Evolutionary conservation across 169 alveolate species (phyloP).

Genomic region (Blepharisma undulans): DNA sequence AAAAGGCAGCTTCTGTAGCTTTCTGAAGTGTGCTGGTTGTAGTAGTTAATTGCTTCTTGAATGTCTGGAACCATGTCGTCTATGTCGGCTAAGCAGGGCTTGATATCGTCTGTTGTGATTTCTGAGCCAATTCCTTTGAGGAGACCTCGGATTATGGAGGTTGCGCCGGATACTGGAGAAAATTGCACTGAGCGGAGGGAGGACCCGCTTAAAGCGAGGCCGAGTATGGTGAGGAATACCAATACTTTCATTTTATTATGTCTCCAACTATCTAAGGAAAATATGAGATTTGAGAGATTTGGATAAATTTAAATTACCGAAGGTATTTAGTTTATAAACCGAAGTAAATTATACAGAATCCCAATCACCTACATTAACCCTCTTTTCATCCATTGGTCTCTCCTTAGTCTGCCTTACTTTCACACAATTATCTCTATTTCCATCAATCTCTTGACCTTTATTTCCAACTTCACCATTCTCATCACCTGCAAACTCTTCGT

Average conservation of each 20-base stretch:
- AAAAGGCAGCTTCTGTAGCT: not conserved
- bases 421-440: not conserved
- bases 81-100: not conserved
- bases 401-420: not conserved
- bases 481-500: not conserved
- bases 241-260: not conserved
- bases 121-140: conserved; percentile 11
- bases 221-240: not conserved
- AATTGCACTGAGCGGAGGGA: not conserved
- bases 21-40: not conserved
- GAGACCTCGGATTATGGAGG: not conserved
- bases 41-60: not conserved
- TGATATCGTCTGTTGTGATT: not conserved
- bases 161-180: not conserved
- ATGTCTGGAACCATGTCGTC: not conserved
- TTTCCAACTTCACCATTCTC: not conserved
- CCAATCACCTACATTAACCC: not conserved
- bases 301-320: not conserved
- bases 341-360: not conserved
- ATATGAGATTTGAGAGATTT: not conserved
- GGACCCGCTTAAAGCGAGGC: not conserved
- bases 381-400: not conserved
- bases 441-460: not conserved
- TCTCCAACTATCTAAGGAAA: not conserved
- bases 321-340: not conserved